Evolutionary conservation across 2,329 filamentous ascomycete genomes (phyloP), one percentile per base, ranked within the genome.

Genomic region (Cladosporium sp.): DNA sequence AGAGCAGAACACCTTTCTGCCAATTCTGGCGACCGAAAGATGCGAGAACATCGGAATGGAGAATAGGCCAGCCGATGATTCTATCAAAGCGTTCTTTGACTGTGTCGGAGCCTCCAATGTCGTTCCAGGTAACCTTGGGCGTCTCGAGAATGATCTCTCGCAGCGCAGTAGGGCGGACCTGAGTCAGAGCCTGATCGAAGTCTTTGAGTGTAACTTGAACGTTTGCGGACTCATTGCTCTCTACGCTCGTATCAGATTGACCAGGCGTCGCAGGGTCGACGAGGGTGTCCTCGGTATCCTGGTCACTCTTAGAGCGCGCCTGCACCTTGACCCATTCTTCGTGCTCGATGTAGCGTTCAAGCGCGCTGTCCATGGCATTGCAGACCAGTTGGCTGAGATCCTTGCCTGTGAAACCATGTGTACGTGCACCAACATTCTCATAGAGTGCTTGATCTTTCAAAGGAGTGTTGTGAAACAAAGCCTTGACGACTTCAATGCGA

Each of bases 1-100:
- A 79, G 75, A 99, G 89, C 68, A 99, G 82, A 67, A 97, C 95
- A 84, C 93, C 93, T 64, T 92, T 95, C 50, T 85, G 85, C 0
- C 85, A 83, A 27, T 78, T 78, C 19, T 78, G 67, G 45, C 75
- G 74, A 19, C 36, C 30, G 13, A 80, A 68, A 53, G 71, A 65
- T 47, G 69, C 68, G 69, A 83, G 76, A 24, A 73, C 63, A 41
- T 77, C 73, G 2, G 77, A 73, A 50, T 77, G 68, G 68, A 81
- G 80, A 45, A 82, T 70, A 6, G 80, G 80, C 58, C 80, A 76
- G 52, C 81, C 75, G 11, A 82, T 76, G 13, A 80, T 79, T 51
- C 79, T 72, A 56, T 79, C 75, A 20, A 85, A 73, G 30, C 73
- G 72, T 50, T 70, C 19, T 64, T 95, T 95, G 55, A 95, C 82